Percentiles rank a stretch among this genome's conserved stretches.
These are phyloP conservation scores for Cercis canadensis DNA, from an alignment of 306 rosid genomes.

Conservation along the genomic window DNA sequence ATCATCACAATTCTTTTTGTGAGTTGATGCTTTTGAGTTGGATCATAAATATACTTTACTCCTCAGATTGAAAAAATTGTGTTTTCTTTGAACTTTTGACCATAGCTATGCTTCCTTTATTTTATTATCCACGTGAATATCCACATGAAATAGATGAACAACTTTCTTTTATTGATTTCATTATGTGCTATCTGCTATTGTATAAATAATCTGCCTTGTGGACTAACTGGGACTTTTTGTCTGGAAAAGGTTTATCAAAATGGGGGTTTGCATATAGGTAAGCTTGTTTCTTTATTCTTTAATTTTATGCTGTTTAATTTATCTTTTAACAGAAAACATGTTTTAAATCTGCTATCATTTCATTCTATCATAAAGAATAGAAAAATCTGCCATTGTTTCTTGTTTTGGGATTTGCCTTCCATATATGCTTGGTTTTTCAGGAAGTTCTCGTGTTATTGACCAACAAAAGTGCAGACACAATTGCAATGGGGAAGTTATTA, in stretches of 20 bases:
- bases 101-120: background rate
- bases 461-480: slow-evolving; percentile 47
- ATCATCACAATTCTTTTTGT: slow-evolving; percentile 17
- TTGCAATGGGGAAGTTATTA: slow-evolving; percentile 83
- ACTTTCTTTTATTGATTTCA: slow-evolving; percentile 4
- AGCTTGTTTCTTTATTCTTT: too few relatives aligned
- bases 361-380: too few relatives aligned
- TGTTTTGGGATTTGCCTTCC: slow-evolving; percentile 20
- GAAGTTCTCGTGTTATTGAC: slow-evolving; percentile 53
- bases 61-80: background rate
- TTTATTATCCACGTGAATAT: background rate
- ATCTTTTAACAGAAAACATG: background rate
- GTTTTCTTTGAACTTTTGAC: slow-evolving; percentile 11
- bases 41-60: slow-evolving; percentile 13
- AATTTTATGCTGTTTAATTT: background rate
- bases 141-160: too few relatives aligned
- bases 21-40: slow-evolving; percentile 35
- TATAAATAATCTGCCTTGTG: background rate
- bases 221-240: too few relatives aligned
- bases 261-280: slow-evolving; percentile 42
- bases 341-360: background rate
- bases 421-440: slow-evolving; percentile 44
- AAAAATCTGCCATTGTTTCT: background rate
- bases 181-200: slow-evolving; percentile 16
- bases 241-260: too few relatives aligned